Base-by-base conservation (phyloP, 2,329 filamentous ascomycete species). In the Xylariomycetidae sp. region DNA sequence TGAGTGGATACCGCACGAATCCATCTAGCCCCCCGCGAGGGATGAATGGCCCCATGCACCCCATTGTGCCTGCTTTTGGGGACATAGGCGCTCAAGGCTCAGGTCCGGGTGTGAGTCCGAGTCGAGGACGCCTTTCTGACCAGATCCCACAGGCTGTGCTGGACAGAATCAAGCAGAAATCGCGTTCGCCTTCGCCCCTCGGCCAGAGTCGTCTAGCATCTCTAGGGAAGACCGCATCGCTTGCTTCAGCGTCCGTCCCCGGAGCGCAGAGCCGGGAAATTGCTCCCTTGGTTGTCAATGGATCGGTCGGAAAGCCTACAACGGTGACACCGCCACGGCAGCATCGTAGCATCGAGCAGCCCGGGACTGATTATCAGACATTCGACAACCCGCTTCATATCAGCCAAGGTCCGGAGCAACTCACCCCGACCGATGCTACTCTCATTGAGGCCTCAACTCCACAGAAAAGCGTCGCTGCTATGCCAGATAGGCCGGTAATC, bases 111-210 rank as follows among this genome's bases (percentile, higher is more conserved):
- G 59, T 58, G 3, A 52, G 52, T 19, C 59, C 64, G 17, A 60
- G 56, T 17, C 61, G 68, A 25, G 61, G 67, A 19, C 60, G 70
- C 10, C 50, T 70, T 9, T 70, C 70, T 2, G 73, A 76, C 27
- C 68, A 74, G 40, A 54, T 69, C 4, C 68, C 72, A 0, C 72
- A 74, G 46, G 64, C 66, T 9, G 63, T 75, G 16, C 57, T 76
- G 6, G 71, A 76, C 34, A 61, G 70, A 24, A 73, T 74, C 53
- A 65, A 64, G 44, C 62, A 70, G 23, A 65, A 65, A 2, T 76
- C 72, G 2, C 63, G 72, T 10, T 77, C 74, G 5, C 73, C 72
- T 10, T 78, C 74, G 4, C 72, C 74, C 1, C 54, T 73, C 2
- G 68, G 71, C 4, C 71, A 74, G 37, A 53, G 58, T 26, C 64